phyloP scores from a whole-genome alignment of 1,284 basidiomycete species.

The Leccinum pseudoinsigne region DNA sequence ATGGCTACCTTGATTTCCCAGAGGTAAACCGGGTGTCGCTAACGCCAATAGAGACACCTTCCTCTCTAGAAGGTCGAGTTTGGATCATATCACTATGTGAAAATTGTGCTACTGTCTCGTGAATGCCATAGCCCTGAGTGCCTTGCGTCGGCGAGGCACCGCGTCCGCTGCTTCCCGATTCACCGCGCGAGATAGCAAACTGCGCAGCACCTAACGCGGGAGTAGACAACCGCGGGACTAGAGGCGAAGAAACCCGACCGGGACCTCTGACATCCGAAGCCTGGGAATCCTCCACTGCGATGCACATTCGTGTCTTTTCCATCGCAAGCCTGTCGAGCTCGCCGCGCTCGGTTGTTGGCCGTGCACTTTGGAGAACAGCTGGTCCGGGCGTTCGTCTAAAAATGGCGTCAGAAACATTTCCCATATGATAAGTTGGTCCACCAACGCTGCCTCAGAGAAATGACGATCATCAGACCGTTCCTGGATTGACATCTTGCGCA shows the following conservation, averaged over 20 bases:
- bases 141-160: background rate
- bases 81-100: background rate
- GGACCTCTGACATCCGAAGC: background rate
- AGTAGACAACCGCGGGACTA: background rate
- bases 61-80: background rate
- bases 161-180: background rate
- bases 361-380: background rate
- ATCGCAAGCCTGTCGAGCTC: background rate
- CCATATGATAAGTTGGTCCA: background rate
- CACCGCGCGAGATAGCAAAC: background rate
- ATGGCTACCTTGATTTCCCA: slow-evolving; percentile 5
- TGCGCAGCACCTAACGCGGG: background rate
- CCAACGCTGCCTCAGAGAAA: slow-evolving; percentile 11
- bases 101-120: background rate
- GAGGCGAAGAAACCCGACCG: background rate
- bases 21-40: background rate
- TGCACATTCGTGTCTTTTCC: background rate
- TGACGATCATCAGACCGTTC: background rate
- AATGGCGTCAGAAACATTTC: slow-evolving; percentile 3
- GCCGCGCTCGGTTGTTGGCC: background rate
- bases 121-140: background rate
- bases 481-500: no score
- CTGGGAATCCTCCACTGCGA: background rate
- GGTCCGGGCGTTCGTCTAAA: slow-evolving; percentile 5
- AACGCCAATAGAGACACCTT: background rate